These are phyloP conservation scores for Russula foetens DNA, from an alignment of 768 basidiomycete species.

Conservation along the genomic window DNA sequence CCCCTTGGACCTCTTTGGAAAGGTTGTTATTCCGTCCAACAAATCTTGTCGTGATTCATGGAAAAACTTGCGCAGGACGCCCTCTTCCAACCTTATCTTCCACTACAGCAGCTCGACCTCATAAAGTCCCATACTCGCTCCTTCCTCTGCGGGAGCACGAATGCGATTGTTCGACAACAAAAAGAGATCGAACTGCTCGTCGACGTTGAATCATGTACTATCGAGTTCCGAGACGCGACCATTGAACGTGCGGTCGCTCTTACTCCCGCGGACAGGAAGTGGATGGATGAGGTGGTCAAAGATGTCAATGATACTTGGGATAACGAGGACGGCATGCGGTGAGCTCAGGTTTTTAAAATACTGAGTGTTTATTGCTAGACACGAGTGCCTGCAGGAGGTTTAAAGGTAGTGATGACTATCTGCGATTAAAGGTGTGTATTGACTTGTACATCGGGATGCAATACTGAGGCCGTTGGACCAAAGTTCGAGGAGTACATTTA, in stretches of 20 bases:
- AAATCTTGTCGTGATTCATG: neutral
- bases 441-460: neutral
- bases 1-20: conserved; percentile 91
- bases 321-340: conserved; percentile 50
- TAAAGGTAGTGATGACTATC: conserved; percentile 93
- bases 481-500: conserved; percentile 94
- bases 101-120: conserved; percentile 90
- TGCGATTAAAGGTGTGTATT: conserved; percentile 64
- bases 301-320: conserved; percentile 82
- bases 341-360: conserved; percentile 42
- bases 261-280: conserved; percentile 90
- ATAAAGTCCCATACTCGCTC: conserved; percentile 59
- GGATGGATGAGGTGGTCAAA: conserved; percentile 92
- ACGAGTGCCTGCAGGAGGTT: conserved; percentile 43
- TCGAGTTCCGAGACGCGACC: conserved; percentile 82
- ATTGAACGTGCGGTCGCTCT: conserved; percentile 71
- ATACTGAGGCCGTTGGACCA: neutral
- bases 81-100: conserved; percentile 97
- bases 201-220: conserved; percentile 76
- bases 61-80: conserved; percentile 46
- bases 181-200: conserved; percentile 86
- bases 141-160: conserved; percentile 94
- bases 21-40: conserved; percentile 37
- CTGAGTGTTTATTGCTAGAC: neutral
- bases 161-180: conserved; percentile 90